Base-by-base conservation (phyloP, 805 yeast genomes). In the Nakazawaea wickerhamii region DNA sequence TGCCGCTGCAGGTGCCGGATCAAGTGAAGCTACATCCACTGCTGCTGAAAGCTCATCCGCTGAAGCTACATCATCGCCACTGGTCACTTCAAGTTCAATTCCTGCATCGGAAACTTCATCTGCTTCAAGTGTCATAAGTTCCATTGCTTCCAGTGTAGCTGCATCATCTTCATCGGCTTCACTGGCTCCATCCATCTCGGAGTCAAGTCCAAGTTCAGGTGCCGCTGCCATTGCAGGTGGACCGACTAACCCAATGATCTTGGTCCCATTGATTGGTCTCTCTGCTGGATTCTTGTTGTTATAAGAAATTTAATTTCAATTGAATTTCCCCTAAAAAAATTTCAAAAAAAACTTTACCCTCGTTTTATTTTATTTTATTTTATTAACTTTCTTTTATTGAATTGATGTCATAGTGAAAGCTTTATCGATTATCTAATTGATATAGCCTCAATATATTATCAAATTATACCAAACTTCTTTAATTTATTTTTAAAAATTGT, bases 41-140 rank as follows among this genome's bases (percentile, higher is more conserved):
- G 38, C 48, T 11, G 41, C 47, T 20, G 40, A 49, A 15, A 19
- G 50, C 20, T 41, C 48, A 22, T 22, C 54, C 32, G 32, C 50
- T 31, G 35, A 48, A 27, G 20, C 47, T 14, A 30, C 48, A 8
- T 18, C 49, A 4, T 15, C 41, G 28, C 30, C 21, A 35, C n/a
- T n/a, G n/a, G n/a, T n/a, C n/a, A 19, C 38, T 31, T 30, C 41
- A 19, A 15, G 14, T 21, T 40, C 41, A n/a, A 40, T 44, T 23
- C 27, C 47, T 3, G 18, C 54, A 13, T 26, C 37, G 5, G 22
- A 41, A 8, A 37, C 50, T 11, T 31, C 48, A 17, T 36, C 47
- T 22, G 35, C 37, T 30, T 18, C 41, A 14, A 15, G 38, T 8
- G 38, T 32, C 19, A 33, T 30, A 5, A 20, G 20, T 17, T 38